These are phyloP conservation scores for Epichloe sylvatica DNA, from an alignment of 2,329 filamentous ascomycete species.

Conservation along the genomic window DNA sequence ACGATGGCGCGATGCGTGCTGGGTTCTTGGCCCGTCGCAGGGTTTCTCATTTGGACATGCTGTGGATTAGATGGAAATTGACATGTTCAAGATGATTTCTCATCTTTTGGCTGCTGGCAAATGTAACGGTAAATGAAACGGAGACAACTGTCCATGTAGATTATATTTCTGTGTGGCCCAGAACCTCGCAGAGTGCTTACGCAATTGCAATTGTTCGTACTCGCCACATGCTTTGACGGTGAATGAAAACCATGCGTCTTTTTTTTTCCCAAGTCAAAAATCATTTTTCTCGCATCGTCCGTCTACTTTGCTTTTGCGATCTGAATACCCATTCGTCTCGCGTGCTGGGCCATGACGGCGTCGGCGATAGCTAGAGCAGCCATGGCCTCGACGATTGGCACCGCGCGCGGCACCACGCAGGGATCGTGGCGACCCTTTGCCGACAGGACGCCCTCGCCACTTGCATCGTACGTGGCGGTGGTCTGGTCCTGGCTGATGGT, in stretches of 20 bases:
- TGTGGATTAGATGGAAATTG: too few species aligned
- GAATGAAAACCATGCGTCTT: neutral
- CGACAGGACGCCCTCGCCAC: constrained; percentile 58
- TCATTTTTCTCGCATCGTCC: neutral
- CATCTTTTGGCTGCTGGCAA: neutral
- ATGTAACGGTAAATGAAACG: neutral
- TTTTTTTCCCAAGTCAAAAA: neutral
- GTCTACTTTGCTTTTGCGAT: constrained; percentile 7
- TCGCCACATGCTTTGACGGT: too few species aligned
- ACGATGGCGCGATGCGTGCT: too few species aligned
- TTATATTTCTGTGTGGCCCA: neutral
- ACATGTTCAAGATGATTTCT: too few species aligned
- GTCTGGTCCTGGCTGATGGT: constrained; percentile 83
- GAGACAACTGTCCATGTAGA: neutral
- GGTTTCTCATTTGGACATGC: too few species aligned
- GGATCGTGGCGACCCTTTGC: constrained; percentile 93
- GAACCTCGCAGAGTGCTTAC: neutral
- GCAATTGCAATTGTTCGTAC: too few species aligned
- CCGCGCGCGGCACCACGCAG: constrained; percentile 76
- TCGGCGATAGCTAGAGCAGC: constrained; percentile 78
- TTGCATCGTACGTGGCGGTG: constrained; percentile 66
- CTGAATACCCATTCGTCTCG: constrained; percentile 29
- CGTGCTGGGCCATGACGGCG: constrained; percentile 70
- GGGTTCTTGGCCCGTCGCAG: too few species aligned
- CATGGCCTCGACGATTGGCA: constrained; percentile 88